phyloP scores from a whole-genome alignment of 805 yeast genomes.

The Isabelozyma heimii region DNA sequence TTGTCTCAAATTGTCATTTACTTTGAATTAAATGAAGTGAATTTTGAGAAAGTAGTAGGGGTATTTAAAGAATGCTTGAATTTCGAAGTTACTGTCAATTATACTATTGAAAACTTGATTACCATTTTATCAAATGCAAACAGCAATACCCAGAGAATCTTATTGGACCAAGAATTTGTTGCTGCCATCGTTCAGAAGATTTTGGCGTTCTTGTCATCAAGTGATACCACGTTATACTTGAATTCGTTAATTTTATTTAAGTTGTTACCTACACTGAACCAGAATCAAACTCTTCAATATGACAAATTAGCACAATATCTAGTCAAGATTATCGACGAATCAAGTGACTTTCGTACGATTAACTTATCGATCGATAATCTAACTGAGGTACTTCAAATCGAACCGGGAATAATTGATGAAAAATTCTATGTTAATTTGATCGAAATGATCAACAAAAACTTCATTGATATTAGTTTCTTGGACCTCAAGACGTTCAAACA shows the following conservation, averaged over 20 bases:
- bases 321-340: not conserved
- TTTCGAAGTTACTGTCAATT: slow-evolving; percentile 23
- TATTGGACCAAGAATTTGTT: slow-evolving; percentile 10
- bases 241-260: slow-evolving; percentile 17
- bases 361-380: slow-evolving; percentile 4
- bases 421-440: slow-evolving; percentile 3
- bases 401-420: not conserved
- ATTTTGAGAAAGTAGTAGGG: slow-evolving; percentile 6
- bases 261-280: slow-evolving; percentile 1
- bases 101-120: slow-evolving; percentile 23
- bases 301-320: not conserved
- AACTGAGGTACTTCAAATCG: slow-evolving; percentile 6
- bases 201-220: slow-evolving; percentile 18
- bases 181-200: slow-evolving; percentile 16
- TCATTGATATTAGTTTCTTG: slow-evolving; percentile 15
- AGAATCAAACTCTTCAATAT: not conserved
- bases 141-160: slow-evolving; percentile 7
- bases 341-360: slow-evolving; percentile 1
- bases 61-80: slow-evolving; percentile 20
- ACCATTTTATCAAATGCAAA: slow-evolving; percentile 8
- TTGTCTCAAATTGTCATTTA: slow-evolving; percentile 18
- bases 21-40: slow-evolving; percentile 5
- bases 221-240: slow-evolving; percentile 23
- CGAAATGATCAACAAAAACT: slow-evolving; percentile 12
- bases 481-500: slow-evolving; percentile 12